Conservation (phyloP, 2,329 filamentous ascomycete genomes). For the Aspergillus sp. region DNA sequence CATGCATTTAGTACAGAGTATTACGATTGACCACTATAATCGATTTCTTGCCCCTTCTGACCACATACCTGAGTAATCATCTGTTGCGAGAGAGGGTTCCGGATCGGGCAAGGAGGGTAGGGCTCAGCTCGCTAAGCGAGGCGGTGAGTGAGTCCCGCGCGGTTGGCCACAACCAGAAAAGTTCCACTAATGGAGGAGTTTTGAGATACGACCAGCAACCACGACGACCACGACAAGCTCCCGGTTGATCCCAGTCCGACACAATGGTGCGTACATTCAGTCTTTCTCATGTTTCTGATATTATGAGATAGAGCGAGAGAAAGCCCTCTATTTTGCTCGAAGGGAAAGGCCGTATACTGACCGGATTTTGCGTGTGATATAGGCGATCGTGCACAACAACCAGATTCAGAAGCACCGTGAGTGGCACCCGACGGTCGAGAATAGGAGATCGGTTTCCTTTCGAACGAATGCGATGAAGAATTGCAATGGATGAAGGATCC, state of each 20-base stretch:
- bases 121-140: constrained; percentile 48
- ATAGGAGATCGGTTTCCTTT: neutral
- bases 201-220: constrained; percentile 49
- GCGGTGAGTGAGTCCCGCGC: constrained; percentile 31
- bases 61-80: neutral
- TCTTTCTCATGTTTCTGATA: constrained; percentile 11
- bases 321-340: constrained; percentile 1
- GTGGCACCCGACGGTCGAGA: constrained; percentile 33
- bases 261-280: constrained; percentile 46
- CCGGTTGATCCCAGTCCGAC: constrained; percentile 54
- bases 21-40: neutral
- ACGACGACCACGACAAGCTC: constrained; percentile 39
- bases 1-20: no score
- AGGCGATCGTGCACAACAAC: constrained; percentile 99
- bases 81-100: constrained; percentile 15
- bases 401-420: constrained; percentile 94
- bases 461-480: constrained; percentile 1
- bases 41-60: neutral
- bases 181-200: constrained; percentile 39
- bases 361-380: constrained; percentile 33
- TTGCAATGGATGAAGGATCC: constrained; percentile 10
- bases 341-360: constrained; percentile 16
- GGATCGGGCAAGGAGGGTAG: constrained; percentile 34
- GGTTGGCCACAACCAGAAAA: constrained; percentile 45
- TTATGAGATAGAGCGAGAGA: constrained; percentile 12